Base-by-base conservation (phyloP, 495 filamentous ascomycete species). In the Xylaria bambusicola region DNA sequence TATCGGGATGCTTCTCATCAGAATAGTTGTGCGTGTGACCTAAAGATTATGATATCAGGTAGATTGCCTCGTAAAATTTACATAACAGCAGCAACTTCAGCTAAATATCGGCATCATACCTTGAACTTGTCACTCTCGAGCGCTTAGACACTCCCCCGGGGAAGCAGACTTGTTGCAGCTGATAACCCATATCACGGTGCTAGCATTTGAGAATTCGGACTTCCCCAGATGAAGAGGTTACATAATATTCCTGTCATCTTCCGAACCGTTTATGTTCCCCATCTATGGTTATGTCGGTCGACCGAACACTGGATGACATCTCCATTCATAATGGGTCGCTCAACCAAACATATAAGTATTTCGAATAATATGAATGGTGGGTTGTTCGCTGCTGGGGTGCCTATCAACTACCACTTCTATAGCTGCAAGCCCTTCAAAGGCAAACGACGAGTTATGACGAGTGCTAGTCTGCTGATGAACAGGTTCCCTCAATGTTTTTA, bases 401-500 rank as follows among this genome's bases (percentile, higher is more conserved):
- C n/a, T n/a, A n/a, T n/a, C n/a, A n/a, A n/a, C n/a, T n/a, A n/a
- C n/a, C n/a, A n/a, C n/a, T n/a, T n/a, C n/a, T n/a, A n/a, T n/a
- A n/a, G n/a, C n/a, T n/a, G n/a, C n/a, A n/a, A n/a, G n/a, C n/a
- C n/a, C n/a, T n/a, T n/a, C n/a, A n/a, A n/a, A n/a, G n/a, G n/a
- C n/a, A n/a, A n/a, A n/a, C n/a, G n/a, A n/a, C 73, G 75, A 52
- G 52, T 72, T 45, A 60, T 66, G 29, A 27, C 57, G 41, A 52
- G 52, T 50, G 23, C 41, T 26, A 40, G 36, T 5, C 44, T 10
- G 3, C 49, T 7, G 21, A 52, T 52, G 35, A 73, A 72, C 10
- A 65, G 69, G 49, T 70, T 75, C 20, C 71, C 69, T 10, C 58
- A 64, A 41, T 67, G 58, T 67, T 31, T 73, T 71, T 71, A 71